Conservation (phyloP, 164 flowering plant species). For the Piper longum region DNA sequence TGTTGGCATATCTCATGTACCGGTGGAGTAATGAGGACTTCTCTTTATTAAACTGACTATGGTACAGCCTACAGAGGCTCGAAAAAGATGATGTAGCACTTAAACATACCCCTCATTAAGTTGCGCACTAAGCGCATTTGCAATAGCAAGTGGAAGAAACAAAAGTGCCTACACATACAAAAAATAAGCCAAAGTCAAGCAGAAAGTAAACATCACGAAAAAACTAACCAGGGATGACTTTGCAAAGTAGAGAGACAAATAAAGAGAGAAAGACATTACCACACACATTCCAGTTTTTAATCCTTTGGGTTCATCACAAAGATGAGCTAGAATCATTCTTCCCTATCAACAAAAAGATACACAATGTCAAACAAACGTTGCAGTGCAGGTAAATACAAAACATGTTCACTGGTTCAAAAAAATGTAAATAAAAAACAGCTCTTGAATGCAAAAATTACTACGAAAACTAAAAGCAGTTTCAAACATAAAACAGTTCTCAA, state of each 20-base stretch:
- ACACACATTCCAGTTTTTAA: slow-evolving; percentile 94
- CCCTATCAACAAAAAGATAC: slow-evolving; percentile 43
- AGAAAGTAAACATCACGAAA: background rate
- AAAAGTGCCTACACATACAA: slow-evolving; percentile 47
- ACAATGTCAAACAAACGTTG: background rate
- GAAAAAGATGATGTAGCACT: background rate
- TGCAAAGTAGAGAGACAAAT: background rate
- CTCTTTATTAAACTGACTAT: background rate
- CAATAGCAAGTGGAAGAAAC: slow-evolving; percentile 90
- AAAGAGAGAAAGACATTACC: slow-evolving; percentile 24
- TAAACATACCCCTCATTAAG: slow-evolving; percentile 70
- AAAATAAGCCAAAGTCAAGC: background rate
- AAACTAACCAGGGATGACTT: too few relatives aligned
- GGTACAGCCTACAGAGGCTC: background rate
- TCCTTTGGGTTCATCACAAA: slow-evolving; percentile 99
- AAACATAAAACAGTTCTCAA: too few relatives aligned
- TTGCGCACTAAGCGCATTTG: slow-evolving; percentile 78
- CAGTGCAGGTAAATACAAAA: background rate
- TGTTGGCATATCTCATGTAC: too few relatives aligned
- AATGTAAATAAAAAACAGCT: too few relatives aligned
- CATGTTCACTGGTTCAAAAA: too few relatives aligned
- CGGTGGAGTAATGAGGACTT: background rate
- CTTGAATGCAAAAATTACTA: too few relatives aligned
- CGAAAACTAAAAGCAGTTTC: too few relatives aligned
- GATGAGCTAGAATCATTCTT: slow-evolving; percentile 89